Base-by-base conservation (phyloP, 2,329 filamentous ascomycete species). In the Chaetomiaceae sp. region DNA sequence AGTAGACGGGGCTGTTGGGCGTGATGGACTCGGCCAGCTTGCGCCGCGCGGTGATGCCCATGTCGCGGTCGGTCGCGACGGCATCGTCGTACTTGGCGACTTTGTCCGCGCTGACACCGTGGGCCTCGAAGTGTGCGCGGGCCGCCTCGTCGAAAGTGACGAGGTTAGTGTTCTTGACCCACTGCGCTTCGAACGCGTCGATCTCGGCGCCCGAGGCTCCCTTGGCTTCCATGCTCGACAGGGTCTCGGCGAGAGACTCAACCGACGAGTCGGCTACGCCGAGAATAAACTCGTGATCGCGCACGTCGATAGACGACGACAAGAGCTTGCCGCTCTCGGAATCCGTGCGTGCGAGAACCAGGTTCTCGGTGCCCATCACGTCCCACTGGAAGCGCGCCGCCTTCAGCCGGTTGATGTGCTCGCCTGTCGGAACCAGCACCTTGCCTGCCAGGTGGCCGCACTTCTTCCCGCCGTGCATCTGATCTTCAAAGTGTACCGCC, bases 361-460 rank as follows among this genome's bases (percentile, higher is more conserved):
- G 79, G 69, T 95, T 97, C 74, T 99, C 94, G 48, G 83, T 85
- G 42, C 92, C 94, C 92, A 99, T 97, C 62, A 96, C 79, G 65
- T 99, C 94, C 92, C 92, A 99, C 67, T 99, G 94, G 74, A 96
- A 96, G 55, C 94, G 85, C 3, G 92, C 85, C 1, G 94, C 91
- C 18, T 90, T 85, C 4, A 99, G 82, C 25, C 94, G 86, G 74
- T 96, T 96, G 76, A 97, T 95, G 74, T 99, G 94, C 69, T 97
- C 94, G 56, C 90, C 88, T 0, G 91, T 84, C 0, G 94, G 92
- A 2, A 97, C 94, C 8, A 99, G 77, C 1, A 97, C 94, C 70
- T 97, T 99, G 61, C 94, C 94, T 1, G 94, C 94, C 56, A 97
- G 75, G 72, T 99, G 94, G 14, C 94, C 94, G 67, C 94, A 99